Conservation (phyloP, 345 rosid genomes). For the Acer saccharum region DNA sequence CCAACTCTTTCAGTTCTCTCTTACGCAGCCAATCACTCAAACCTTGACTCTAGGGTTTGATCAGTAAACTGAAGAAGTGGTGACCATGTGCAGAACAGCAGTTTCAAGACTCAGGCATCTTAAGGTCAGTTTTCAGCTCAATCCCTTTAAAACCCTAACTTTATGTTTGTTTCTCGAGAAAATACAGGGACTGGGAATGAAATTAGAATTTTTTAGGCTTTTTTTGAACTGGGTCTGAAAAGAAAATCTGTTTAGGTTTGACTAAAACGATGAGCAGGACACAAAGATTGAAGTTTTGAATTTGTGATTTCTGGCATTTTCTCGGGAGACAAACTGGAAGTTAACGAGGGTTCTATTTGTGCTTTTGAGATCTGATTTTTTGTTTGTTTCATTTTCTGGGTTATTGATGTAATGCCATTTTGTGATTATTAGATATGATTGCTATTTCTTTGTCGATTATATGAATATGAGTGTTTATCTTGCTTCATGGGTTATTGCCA, state of each 20-base stretch:
- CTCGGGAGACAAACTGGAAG: neutral
- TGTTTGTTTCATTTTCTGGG: neutral
- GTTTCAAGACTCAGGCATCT: constrained; percentile 56
- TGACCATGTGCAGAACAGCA: constrained; percentile 56
- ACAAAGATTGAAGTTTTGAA: neutral
- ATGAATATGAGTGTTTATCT: neutral
- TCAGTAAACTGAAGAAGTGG: neutral
- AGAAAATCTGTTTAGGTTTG: neutral
- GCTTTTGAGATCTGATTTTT: neutral
- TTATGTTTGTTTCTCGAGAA: constrained; percentile 8
- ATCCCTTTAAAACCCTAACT: neutral
- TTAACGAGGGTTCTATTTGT: neutral
- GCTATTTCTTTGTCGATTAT: neutral
- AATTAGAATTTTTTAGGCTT: neutral
- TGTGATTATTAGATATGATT: neutral
- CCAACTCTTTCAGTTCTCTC: neutral
- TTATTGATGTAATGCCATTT: neutral
- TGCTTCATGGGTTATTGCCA: too few relatives aligned
- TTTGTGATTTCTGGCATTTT: constrained; percentile 1
- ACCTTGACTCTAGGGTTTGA: constrained; percentile 19
- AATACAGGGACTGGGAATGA: neutral
- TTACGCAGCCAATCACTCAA: neutral
- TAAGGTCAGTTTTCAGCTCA: constrained; percentile 37
- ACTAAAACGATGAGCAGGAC: neutral
- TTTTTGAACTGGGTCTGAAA: constrained; percentile 8